A percentile compares a stretch with the other conserved stretches of the same genome.
Conservation (phyloP, 176 grass and related monocot genomes). For the Avena atlantica region DNA sequence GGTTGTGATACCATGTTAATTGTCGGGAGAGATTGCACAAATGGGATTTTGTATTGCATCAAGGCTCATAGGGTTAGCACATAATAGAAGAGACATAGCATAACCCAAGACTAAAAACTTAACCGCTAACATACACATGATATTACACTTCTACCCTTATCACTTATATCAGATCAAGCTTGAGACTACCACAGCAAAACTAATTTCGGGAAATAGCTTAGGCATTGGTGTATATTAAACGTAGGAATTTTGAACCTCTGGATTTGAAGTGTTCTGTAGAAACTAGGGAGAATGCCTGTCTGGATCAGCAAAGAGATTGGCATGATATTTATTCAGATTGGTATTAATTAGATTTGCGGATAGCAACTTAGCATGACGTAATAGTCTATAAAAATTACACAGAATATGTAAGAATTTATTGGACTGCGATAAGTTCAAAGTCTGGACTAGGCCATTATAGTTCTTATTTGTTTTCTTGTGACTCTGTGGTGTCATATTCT, state of each 20-base stretch:
- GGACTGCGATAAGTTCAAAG: not conserved
- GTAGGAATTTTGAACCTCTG: not conserved
- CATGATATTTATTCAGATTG: conserved; percentile 4
- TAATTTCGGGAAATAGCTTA: not conserved
- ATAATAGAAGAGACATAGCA: not conserved
- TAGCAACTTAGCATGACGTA: conserved; percentile 2
- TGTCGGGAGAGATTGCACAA: not conserved
- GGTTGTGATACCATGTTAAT: conserved; percentile 24
- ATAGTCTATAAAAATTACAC: not conserved
- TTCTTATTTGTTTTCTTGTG: not conserved
- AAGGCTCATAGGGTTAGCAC: not conserved
- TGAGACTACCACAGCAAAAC: not conserved
- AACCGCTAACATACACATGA: not conserved
- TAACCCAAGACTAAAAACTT: not conserved
- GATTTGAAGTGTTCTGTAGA: not conserved
- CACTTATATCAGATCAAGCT: conserved; percentile 17
- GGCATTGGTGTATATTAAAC: not conserved
- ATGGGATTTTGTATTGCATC: conserved; percentile 10
- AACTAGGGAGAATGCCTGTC: not conserved
- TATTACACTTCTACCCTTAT: not conserved
- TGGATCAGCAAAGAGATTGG: not conserved
- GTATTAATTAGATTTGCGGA: not conserved
- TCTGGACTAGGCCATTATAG: not conserved
- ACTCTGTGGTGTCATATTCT: not conserved
- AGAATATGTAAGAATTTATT: not conserved